phyloP scores from a whole-genome alignment of 257 asterid species.

The Salvia splendens region DNA sequence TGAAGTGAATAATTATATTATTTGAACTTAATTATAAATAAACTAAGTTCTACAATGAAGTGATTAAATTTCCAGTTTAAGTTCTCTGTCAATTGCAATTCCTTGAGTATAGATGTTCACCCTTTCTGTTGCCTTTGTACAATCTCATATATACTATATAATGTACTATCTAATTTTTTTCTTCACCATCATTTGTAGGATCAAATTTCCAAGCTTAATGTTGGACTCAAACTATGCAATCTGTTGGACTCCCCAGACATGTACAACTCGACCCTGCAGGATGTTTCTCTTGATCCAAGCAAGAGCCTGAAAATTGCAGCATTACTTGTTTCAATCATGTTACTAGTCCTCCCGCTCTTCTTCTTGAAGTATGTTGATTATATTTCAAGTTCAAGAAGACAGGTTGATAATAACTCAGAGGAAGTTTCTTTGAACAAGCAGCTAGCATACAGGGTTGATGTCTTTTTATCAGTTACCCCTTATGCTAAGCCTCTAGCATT shows the following conservation, averaged over 20 bases:
- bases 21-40: background rate
- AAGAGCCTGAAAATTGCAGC: slow-evolving; percentile 56
- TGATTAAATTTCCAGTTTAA: slow-evolving; percentile 8
- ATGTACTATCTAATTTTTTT: slow-evolving; percentile 21
- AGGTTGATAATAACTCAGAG: slow-evolving; percentile 54
- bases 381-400: slow-evolving; percentile 60
- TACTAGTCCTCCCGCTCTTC: slow-evolving; percentile 64
- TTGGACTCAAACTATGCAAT: slow-evolving; percentile 50
- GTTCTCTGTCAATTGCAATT: slow-evolving; percentile 13
- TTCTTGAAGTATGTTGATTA: slow-evolving; percentile 66
- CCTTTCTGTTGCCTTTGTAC: background rate
- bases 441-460: slow-evolving; percentile 75
- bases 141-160: slow-evolving; percentile 17
- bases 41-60: background rate
- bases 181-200: slow-evolving; percentile 46
- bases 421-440: slow-evolving; percentile 71
- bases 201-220: slow-evolving; percentile 57
- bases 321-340: slow-evolving; percentile 50
- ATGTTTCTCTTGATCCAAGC: slow-evolving; percentile 34
- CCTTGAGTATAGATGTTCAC: background rate
- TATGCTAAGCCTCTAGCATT: slow-evolving; percentile 82
- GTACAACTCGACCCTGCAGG: slow-evolving; percentile 31
- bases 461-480: slow-evolving; percentile 73
- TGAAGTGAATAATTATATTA: background rate
- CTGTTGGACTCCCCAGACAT: slow-evolving; percentile 44